A percentile compares a stretch with the other conserved stretches of the same genome.
These are phyloP conservation scores for Aurifilum marmelostoma DNA, from an alignment of 2,329 filamentous ascomycete species.

Conservation along the genomic window DNA sequence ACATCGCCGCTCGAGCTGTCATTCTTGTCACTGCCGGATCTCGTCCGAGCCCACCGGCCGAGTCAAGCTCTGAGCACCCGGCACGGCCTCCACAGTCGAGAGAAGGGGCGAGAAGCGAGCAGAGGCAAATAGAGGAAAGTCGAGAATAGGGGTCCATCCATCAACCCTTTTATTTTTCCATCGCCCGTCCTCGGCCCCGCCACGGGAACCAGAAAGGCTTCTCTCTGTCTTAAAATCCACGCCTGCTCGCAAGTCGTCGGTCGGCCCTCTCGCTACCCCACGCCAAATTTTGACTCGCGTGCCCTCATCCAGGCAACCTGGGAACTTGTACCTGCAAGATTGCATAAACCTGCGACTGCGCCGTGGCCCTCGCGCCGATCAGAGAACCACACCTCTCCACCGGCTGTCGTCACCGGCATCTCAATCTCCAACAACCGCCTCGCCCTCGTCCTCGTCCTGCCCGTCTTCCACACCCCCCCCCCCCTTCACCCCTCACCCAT, in stretches of 20 bases:
- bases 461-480: too few relatives aligned
- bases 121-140: neutral
- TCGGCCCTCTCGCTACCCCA: neutral
- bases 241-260: neutral
- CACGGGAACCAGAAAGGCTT: neutral
- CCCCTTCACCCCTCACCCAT: neutral
- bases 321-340: neutral
- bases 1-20: neutral
- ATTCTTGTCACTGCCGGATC: neutral
- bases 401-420: conserved; percentile 18
- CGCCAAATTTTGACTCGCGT: conserved; percentile 17
- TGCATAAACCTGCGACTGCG: conserved; percentile 3
- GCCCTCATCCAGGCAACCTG: neutral
- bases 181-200: neutral
- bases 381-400: conserved; percentile 16
- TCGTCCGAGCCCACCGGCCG: conserved; percentile 11
- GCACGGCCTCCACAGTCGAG: neutral
- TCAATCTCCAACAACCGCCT: neutral
- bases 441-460: neutral
- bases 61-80: conserved; percentile 1
- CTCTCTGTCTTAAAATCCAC: neutral
- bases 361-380: conserved; percentile 10
- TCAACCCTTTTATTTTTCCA: too few relatives aligned
- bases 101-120: conserved; percentile 2
- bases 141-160: conserved; percentile 7